Percentiles rank a stretch among this genome's conserved stretches.
Conservation (phyloP, 2,329 filamentous ascomycete species). For the Cercospora zeina region DNA sequence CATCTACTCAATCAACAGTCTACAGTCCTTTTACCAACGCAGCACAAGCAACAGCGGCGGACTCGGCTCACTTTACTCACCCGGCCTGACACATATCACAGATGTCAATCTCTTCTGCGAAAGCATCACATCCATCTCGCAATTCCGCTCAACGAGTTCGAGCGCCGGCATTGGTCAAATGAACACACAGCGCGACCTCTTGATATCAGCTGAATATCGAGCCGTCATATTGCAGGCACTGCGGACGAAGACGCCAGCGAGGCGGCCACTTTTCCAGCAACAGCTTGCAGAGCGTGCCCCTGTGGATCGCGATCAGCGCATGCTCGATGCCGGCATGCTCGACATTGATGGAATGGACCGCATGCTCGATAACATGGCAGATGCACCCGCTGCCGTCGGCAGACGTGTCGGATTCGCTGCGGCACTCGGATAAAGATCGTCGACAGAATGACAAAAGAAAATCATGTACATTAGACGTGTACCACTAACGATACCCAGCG, state of each 20-base stretch:
- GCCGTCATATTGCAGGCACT: constrained; percentile 46
- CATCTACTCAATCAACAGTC: constrained; percentile 48
- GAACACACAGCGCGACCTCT: constrained; percentile 48
- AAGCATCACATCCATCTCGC: constrained; percentile 46
- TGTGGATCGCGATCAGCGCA: constrained; percentile 43
- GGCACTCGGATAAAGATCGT: constrained; percentile 7
- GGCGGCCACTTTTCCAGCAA: constrained; percentile 38
- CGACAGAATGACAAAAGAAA: background rate
- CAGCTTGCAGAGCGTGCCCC: constrained; percentile 33
- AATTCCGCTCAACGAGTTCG: constrained; percentile 42
- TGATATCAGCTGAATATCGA: constrained; percentile 49
- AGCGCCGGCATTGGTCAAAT: constrained; percentile 44
- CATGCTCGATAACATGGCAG: constrained; percentile 44
- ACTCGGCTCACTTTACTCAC: constrained; percentile 44
- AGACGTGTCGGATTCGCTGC: constrained; percentile 41
- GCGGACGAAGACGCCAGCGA: constrained; percentile 35
- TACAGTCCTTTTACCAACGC: constrained; percentile 50
- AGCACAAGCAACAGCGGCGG: constrained; percentile 37
- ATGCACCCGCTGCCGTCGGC: constrained; percentile 34
- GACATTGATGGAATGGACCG: constrained; percentile 53
- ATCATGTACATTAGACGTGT: constrained; percentile 10
- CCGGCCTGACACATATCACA: constrained; percentile 46
- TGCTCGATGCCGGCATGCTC: constrained; percentile 49
- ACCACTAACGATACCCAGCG: constrained; percentile 18
- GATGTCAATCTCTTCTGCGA: constrained; percentile 47